Evolutionary conservation across 345 rosid species (phyloP), one percentile per base, ranked within the genome.

Genomic region (Lumnitzera littorea): DNA sequence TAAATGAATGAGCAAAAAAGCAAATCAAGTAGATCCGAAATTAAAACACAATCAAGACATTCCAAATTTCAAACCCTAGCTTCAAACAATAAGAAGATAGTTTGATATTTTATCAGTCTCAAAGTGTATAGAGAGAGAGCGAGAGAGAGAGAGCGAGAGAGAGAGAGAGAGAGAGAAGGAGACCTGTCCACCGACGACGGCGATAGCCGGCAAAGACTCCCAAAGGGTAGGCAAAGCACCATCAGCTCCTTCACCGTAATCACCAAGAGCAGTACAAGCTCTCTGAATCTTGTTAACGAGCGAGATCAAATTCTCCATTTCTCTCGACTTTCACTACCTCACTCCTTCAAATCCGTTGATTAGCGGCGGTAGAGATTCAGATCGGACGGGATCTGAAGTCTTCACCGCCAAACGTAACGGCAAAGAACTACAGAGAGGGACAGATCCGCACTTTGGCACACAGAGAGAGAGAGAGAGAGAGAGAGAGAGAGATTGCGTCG

Each of bases 111-210:
- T 24, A 0, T 46, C 31, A 51, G 60, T 43, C 0, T 20, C 20
- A 20, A 20, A 20, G 20, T 20, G 20, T 20, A 20, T 20, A n/a
- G n/a, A n/a, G n/a, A n/a, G n/a, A n/a, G n/a, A 20, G 20, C 20
- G 20, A 20, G 20, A 20, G 20, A 20, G 20, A 20, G 20, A 20
- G 20, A 20, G n/a, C n/a, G 66, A 52, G 58, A 69, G 67, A 69
- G 56, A n/a, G 36, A 62, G 41, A 20, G n/a, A 51, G 24, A 68
- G 53, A 54, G 0, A 48, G 23, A 46, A 15, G 63, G 41, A 15
- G 62, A 94, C 99, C 96, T 95, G 99, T 66, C 99, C 99, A 69
- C 99, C 99, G 72, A 94, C 99, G 65, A 94, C 99, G 60, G 99
- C 99, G 69, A 94, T 94, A 57, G 97, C 68, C 12, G 99, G 99